Evolutionary conservation across 768 basidiomycete genomes (phyloP), one percentile per base, ranked within the genome.

Genomic region (Podaxis rugospora): DNA sequence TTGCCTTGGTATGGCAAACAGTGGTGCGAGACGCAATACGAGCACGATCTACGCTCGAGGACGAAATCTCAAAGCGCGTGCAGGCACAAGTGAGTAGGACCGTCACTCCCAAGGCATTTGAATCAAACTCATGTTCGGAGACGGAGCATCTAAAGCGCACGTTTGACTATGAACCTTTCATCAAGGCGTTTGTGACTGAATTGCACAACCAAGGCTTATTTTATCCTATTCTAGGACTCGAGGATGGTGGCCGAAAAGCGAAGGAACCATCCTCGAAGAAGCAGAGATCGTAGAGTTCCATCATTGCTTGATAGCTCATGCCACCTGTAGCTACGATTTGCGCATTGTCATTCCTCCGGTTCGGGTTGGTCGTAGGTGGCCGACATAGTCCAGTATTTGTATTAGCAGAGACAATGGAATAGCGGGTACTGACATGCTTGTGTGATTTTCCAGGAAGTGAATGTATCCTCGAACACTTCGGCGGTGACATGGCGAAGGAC

Each of bases 141-240:
- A 78, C 77, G 9, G 85, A 88, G 23, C 78, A 85, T 63, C 66
- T 83, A 47, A 84, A 82, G 55, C 72, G 86, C 13, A 86, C 84
- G 9, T 82, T 80, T 64, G 84, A 88, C 69, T 88, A 86, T 63
- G 84, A 85, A 65, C 84, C 83, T 0, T 86, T 88, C 69, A 71
- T 86, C 32, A 71, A 69, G n/a, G 75, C 72, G 37, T 85, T 81
- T 62, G 63, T 83, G 6, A 70, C 64, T 13, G 66, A 69, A 1
- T 61, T 85, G 64, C 77, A 83, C 42, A 60, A 70, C 1, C 82
- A 83, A 62, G 83, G 82, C 0, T 61, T 82, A 18, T 68, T 87
- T 28, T 74, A 79, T 40, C 65, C 75, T 1, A 66, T 81, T 18
- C 72, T 85, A 2, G 75, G 75, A 55, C 65, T 72, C 7, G 75